These are phyloP conservation scores for Euphrasia confusa DNA, from an alignment of 257 asterid genomes.

Conservation along the genomic window DNA sequence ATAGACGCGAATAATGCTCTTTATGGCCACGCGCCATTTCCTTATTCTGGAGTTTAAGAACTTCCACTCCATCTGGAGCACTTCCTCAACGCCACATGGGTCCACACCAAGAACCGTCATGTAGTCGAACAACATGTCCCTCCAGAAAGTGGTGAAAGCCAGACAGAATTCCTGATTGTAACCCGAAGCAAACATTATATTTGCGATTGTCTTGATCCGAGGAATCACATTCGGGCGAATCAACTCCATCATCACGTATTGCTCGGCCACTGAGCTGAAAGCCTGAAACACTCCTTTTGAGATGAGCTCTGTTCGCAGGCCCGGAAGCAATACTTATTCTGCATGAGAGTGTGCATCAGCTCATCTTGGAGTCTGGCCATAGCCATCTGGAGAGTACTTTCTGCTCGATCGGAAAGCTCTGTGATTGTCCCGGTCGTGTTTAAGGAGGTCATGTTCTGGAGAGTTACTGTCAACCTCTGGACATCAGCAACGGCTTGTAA, in stretches of 20 bases:
- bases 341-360: constrained; percentile 40
- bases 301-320: constrained; percentile 8
- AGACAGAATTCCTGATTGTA: constrained; percentile 44
- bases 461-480: constrained; percentile 24
- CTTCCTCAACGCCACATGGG: constrained; percentile 55
- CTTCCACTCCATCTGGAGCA: constrained; percentile 60
- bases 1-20: constrained; percentile 34
- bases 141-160: constrained; percentile 48
- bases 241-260: constrained; percentile 36
- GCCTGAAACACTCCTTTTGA: constrained; percentile 27
- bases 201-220: constrained; percentile 46
- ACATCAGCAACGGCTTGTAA: constrained; percentile 47
- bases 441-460: constrained; percentile 22
- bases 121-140: constrained; percentile 34
- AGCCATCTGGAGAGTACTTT: constrained; percentile 37
- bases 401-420: constrained; percentile 36
- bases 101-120: constrained; percentile 33
- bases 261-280: constrained; percentile 40
- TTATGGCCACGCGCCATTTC: constrained; percentile 50
- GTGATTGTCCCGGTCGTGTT: background rate
- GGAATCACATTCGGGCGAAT: constrained; percentile 52
- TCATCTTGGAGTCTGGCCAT: constrained; percentile 57
- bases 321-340: constrained; percentile 38
- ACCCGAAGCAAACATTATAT: constrained; percentile 44
- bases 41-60: constrained; percentile 39